Evolutionary conservation across 495 filamentous ascomycete species (phyloP).

Genomic region (Neurospora cerealis): DNA sequence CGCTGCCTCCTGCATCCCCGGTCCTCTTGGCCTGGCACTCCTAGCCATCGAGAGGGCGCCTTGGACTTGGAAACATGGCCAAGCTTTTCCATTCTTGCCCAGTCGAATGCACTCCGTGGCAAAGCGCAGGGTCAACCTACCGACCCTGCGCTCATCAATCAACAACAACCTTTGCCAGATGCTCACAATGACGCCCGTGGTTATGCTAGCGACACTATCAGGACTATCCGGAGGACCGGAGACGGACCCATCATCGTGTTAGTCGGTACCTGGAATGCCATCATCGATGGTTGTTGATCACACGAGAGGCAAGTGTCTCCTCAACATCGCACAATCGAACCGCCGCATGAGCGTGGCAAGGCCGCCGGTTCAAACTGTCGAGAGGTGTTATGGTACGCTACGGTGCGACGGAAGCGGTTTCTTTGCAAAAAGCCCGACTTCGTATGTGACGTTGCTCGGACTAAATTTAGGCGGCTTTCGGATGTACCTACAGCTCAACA

Average conservation of each 20-base stretch:
- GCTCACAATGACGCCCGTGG: not conserved
- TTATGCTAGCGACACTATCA: not conserved
- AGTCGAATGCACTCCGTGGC: constrained; percentile 1
- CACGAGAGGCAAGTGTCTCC: not conserved
- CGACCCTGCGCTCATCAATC: not conserved
- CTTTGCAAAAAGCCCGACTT: constrained; percentile 2
- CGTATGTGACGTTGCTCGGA: constrained; percentile 20
- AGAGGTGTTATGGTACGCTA: not conserved
- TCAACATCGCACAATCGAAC: not conserved
- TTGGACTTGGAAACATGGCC: constrained; percentile 1
- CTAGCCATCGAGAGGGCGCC: not conserved
- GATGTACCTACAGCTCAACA: constrained; percentile 10
- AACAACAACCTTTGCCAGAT: not conserved
- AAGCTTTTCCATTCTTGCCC: not conserved
- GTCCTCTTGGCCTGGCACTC: constrained; percentile 9
- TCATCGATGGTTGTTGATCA: not conserved
- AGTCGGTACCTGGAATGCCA: not conserved
- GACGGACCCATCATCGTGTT: not conserved
- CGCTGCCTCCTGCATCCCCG: constrained; percentile 12
- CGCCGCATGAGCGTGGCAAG: not conserved
- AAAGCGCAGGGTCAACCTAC: not conserved
- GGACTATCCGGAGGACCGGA: not conserved
- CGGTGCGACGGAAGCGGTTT: not conserved
- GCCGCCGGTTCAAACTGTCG: not conserved
- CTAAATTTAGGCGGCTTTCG: constrained; percentile 17